Conservation (phyloP, 139 green algal species). For the Chlorella vulgaris region DNA sequence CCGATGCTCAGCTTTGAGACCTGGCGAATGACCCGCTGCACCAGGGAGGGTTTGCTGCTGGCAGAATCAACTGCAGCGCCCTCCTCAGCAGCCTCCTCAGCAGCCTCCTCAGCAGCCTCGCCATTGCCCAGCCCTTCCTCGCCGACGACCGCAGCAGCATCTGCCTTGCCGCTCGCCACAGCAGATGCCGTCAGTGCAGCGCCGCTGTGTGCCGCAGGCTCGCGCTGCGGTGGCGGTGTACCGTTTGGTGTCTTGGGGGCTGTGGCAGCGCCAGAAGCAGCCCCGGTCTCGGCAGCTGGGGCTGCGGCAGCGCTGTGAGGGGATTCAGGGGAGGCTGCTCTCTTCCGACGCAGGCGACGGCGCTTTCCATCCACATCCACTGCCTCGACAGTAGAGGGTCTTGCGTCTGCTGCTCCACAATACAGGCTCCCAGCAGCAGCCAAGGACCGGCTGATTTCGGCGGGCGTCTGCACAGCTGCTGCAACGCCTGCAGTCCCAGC, state of each 20-base stretch:
- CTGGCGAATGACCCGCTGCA: conserved; percentile 26
- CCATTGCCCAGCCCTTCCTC: too few species aligned
- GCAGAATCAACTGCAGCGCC: too few species aligned
- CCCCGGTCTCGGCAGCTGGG: background rate
- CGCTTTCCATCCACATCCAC: conserved; percentile 45
- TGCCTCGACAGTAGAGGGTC: background rate
- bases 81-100: too few species aligned
- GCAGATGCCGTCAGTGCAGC: too few species aligned
- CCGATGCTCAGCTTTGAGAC: conserved; percentile 20
- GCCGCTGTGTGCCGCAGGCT: too few species aligned
- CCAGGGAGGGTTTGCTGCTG: background rate
- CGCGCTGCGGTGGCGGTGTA: too few species aligned
- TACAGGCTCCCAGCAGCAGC: too few species aligned
- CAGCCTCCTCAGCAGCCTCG: background rate
- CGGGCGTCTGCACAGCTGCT: background rate
- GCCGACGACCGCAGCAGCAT: too few species aligned
- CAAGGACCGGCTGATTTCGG: too few species aligned
- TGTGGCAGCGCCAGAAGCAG: too few species aligned
- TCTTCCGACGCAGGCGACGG: conserved; percentile 38
- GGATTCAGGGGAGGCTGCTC: conserved; percentile 35
- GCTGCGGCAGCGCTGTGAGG: background rate
- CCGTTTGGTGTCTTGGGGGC: too few species aligned
- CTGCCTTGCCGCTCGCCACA: too few species aligned
- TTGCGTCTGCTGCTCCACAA: background rate
- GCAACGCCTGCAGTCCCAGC: background rate